These are phyloP conservation scores for Entomortierella chlamydospora DNA, from an alignment of 192 early-diverging fungal species.

Conservation along the genomic window DNA sequence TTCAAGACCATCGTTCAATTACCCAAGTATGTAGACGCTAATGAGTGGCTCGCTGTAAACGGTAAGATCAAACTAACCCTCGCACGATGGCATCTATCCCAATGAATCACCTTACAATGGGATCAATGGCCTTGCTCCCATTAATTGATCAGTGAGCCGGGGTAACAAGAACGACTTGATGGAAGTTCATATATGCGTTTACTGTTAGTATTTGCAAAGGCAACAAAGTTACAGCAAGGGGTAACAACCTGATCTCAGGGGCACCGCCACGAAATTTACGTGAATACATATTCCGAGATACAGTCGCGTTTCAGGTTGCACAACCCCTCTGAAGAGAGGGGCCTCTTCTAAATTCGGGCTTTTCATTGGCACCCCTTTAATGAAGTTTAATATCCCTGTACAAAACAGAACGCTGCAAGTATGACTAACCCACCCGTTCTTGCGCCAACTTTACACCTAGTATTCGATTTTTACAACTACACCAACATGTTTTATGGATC, in stretches of 20 bases:
- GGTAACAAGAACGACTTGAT: no score
- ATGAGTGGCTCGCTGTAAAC: slow-evolving; percentile 94
- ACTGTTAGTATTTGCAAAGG: no score
- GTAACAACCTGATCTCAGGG: neutral
- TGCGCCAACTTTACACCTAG: no score
- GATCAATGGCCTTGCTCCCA: no score
- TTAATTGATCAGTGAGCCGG: neutral
- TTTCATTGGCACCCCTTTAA: neutral
- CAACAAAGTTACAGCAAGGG: neutral
- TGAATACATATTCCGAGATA: neutral
- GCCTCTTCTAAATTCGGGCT: no score
- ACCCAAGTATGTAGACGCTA: slow-evolving; percentile 90
- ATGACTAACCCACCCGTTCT: neutral
- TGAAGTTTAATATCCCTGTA: neutral
- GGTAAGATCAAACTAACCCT: slow-evolving; percentile 61
- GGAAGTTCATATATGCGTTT: neutral
- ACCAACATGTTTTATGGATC: slow-evolving; percentile 91
- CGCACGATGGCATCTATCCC: no score
- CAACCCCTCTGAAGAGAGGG: slow-evolving; percentile 5
- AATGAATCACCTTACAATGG: no score
- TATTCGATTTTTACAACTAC: slow-evolving; percentile 95
- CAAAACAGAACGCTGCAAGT: neutral
- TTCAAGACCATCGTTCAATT: slow-evolving; percentile 90
- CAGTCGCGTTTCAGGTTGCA: slow-evolving; percentile 29
- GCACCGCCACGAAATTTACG: neutral